Base-by-base conservation (phyloP, 805 yeast species). In the Saccharomyces mikatae region DNA sequence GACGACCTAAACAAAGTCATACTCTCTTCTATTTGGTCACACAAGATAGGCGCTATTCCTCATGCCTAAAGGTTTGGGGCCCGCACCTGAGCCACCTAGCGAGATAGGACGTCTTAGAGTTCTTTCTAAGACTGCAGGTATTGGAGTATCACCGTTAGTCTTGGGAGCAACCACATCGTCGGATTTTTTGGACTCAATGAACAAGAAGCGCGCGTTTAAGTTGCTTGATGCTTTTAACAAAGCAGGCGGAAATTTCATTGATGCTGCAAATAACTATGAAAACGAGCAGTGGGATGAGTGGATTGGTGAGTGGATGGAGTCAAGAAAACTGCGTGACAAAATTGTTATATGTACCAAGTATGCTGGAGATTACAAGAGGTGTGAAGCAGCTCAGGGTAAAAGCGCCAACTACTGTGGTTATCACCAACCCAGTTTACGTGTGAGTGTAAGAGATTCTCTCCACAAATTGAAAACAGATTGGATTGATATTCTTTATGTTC, bases 241-340 rank as follows among this genome's bases (percentile, higher is more conserved):
- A n/a, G 54, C 54, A 10, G 65, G 65, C 9, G 65, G 65, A 1
- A 62, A 62, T 50, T 60, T 62, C 22, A 62, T 62, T 51, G 65
- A 62, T 28, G 62, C 65, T 30, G 60, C 66, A 17, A 60, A 58
- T 41, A 49, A 22, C 10, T 62, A 62, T 44, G 66, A 62, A 36
- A 32, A 55, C 24, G 61, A 55, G 29, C 57, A 62, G 54, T 58
- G 61, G 9, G 65, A 62, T 53, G 47, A 22, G 9, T 62, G 65
- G 62, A 21, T 62, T 13, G 66, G 65, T n/a, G 66, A 62, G 41
- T 62, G 65, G 65, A 62, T 62, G 64, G 47, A 48, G 17, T 50
- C 54, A 46, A 55, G 64, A 17, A 50, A 58, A 6, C 30, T 52
- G 50, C 56, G 66, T 13, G 63, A 62, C 44, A 60, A 62, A 49